Percentiles rank a stretch among this genome's conserved stretches.
These are phyloP conservation scores for Aspergillus steynii DNA, from an alignment of 495 filamentous ascomycete species.

Conservation along the genomic window DNA sequence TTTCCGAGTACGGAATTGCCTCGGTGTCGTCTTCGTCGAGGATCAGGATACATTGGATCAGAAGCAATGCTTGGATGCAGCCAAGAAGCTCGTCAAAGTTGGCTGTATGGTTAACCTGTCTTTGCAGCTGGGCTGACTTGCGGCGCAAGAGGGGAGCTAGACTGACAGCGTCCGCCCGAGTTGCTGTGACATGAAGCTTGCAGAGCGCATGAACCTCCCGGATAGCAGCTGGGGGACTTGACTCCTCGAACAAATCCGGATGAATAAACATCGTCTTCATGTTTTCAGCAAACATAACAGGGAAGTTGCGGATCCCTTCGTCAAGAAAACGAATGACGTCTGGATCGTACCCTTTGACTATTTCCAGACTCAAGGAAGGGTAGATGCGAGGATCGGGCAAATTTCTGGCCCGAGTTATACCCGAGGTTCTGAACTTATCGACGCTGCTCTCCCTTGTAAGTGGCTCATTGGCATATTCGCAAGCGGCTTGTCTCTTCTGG, in stretches of 20 bases:
- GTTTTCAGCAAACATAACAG: conserved; percentile 19
- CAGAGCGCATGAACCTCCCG: conserved; percentile 28
- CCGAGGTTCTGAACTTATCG: neutral
- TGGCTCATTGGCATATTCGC: conserved; percentile 38
- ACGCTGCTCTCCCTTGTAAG: conserved; percentile 13
- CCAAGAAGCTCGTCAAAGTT: conserved; percentile 39
- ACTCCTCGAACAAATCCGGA: conserved; percentile 29
- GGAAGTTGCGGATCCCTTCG: conserved; percentile 21
- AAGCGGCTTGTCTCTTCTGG: conserved; percentile 30
- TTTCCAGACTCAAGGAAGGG: conserved; percentile 23
- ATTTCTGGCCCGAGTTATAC: neutral
- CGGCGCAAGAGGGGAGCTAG: conserved; percentile 23
- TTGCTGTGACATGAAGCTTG: conserved; percentile 19
- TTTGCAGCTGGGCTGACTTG: conserved; percentile 22
- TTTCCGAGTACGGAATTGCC: conserved; percentile 22
- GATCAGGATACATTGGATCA: conserved; percentile 38
- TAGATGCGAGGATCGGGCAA: conserved; percentile 7
- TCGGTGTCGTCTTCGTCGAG: conserved; percentile 24
- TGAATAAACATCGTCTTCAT: conserved; percentile 40
- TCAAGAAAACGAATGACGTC: conserved; percentile 25
- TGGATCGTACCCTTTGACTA: conserved; percentile 27
- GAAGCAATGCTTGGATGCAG: conserved; percentile 35
- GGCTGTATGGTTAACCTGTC: conserved; percentile 18
- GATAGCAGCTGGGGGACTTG: conserved; percentile 28
- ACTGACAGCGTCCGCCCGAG: conserved; percentile 5